Conservation (phyloP, 2,329 filamentous ascomycete species). For the Apiospora sp. region DNA sequence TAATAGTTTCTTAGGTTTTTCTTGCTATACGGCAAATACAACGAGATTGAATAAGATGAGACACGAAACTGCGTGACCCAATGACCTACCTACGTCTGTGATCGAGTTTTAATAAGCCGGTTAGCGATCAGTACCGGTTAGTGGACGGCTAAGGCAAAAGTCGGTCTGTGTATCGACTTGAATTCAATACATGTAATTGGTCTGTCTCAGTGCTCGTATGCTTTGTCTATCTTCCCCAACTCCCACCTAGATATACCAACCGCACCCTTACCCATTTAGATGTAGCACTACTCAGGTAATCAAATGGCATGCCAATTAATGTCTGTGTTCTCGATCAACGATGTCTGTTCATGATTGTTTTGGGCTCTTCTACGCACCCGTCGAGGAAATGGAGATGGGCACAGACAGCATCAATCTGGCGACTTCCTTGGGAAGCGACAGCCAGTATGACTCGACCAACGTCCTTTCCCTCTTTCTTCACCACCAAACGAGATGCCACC, state of each 20-base stretch:
- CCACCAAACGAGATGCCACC: not conserved
- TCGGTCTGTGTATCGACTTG: not conserved
- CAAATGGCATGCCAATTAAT: not conserved
- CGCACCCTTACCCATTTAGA: not conserved
- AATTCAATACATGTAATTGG: constrained; percentile 4
- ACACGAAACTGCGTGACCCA: not conserved
- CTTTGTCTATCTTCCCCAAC: not conserved
- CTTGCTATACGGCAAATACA: not conserved
- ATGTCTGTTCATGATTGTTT: constrained; percentile 9
- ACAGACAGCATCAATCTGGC: not conserved
- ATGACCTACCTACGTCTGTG: not conserved
- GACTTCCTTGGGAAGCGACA: not conserved
- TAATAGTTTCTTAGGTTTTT: constrained; percentile 13
- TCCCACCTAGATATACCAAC: not conserved
- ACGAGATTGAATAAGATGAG: constrained; percentile 9
- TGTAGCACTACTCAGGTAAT: not conserved
- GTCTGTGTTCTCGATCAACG: constrained; percentile 16
- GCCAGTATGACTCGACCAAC: not conserved
- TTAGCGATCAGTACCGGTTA: not conserved
- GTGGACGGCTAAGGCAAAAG: not conserved
- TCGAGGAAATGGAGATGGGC: not conserved
- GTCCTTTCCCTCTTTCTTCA: not conserved
- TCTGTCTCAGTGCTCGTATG: not conserved
- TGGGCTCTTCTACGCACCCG: not conserved
- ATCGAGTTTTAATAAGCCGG: not conserved